Conservation (phyloP, 75 land plant species). For the Azolla pinnata region DNA sequence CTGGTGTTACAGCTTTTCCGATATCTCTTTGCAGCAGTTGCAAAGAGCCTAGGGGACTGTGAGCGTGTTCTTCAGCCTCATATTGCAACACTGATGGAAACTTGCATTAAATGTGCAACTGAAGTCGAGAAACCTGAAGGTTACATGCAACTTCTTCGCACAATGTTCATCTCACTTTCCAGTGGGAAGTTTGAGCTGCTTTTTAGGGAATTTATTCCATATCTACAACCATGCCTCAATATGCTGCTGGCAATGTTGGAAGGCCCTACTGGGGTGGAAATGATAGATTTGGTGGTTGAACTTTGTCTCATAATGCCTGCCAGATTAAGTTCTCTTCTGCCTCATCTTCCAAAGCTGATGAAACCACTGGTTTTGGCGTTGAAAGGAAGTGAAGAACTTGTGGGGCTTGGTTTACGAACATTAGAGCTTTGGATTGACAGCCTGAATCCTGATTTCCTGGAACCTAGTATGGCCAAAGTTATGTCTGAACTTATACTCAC, state of each 20-base stretch:
- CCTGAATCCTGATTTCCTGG: slow-evolving; percentile 95
- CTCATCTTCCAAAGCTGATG: slow-evolving; percentile 89
- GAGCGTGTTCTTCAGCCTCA: slow-evolving; percentile 95
- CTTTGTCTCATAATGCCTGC: slow-evolving; percentile 92
- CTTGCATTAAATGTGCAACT: slow-evolving; percentile 85
- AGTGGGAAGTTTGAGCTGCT: slow-evolving; percentile 86
- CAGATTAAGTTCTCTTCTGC: slow-evolving; percentile 88
- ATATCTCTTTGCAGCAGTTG: slow-evolving; percentile 69
- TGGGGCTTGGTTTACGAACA: slow-evolving; percentile 73
- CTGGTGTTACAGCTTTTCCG: slow-evolving; percentile 93
- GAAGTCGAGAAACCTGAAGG: slow-evolving; percentile 95
- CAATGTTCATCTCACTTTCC: slow-evolving; percentile 78
- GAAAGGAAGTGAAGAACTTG: slow-evolving; percentile 93
- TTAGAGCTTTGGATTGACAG: slow-evolving; percentile 99
- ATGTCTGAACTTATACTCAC: slow-evolving; percentile 90
- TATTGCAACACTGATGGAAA: slow-evolving; percentile 85
- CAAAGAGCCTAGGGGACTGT: slow-evolving; percentile 75
- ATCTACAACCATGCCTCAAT: slow-evolving; percentile 79
- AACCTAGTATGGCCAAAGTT: slow-evolving; percentile 97
- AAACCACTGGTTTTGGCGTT: slow-evolving; percentile 88
- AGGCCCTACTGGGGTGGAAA: slow-evolving; percentile 90
- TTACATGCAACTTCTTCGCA: slow-evolving; percentile 83
- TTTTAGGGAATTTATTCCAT: slow-evolving; percentile 70
- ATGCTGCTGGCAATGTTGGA: slow-evolving; percentile 95
- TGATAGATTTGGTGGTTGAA: slow-evolving; percentile 85